These are phyloP conservation scores for Pythium oligandrum DNA, from an alignment of 352 stramenopile genomes.

Conservation along the genomic window DNA sequence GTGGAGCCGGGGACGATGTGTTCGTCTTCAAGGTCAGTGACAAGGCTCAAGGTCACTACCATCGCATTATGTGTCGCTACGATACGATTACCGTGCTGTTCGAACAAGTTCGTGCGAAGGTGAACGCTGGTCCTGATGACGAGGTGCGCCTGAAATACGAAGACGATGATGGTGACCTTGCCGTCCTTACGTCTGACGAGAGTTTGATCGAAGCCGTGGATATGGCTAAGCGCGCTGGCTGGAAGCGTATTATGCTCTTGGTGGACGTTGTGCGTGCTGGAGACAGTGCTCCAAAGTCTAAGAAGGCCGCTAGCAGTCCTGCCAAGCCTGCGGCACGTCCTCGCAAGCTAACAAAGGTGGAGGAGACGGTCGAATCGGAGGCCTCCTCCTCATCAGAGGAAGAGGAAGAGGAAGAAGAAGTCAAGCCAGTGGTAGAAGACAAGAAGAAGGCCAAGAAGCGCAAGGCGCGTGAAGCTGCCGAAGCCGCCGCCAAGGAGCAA, in stretches of 20 bases:
- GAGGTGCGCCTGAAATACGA: conserved; percentile 83
- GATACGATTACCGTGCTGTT: conserved; percentile 65
- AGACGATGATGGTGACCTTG: conserved; percentile 84
- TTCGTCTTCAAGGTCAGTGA: conserved; percentile 90
- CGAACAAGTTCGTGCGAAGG: conserved; percentile 80
- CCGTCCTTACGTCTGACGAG: conserved; percentile 79
- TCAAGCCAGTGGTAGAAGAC: conserved; percentile 15
- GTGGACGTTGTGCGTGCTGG: conserved; percentile 70
- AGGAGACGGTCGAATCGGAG: conserved; percentile 58
- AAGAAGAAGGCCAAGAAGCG: conserved; percentile 26
- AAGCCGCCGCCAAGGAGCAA: conserved; percentile 12
- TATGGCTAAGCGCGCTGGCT: conserved; percentile 81
- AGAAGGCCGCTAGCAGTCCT: conserved; percentile 18
- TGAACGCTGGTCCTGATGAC: conserved; percentile 51
- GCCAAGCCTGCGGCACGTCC: conserved; percentile 1
- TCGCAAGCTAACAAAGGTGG: conserved; percentile 69
- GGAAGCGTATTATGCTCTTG: conserved; percentile 79
- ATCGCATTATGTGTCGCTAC: conserved; percentile 80
- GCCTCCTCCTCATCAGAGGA: conserved; percentile 22
- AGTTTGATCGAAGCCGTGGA: conserved; percentile 81
- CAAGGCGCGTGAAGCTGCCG: conserved; percentile 16
- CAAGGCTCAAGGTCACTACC: conserved; percentile 69
- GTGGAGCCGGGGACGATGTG: conserved; percentile 56
- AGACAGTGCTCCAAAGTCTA: conserved; percentile 1
- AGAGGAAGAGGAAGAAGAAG: conserved; percentile 38